Evolutionary conservation across 306 rosid genomes (phyloP).

Genomic region (Abrus precatorius): DNA sequence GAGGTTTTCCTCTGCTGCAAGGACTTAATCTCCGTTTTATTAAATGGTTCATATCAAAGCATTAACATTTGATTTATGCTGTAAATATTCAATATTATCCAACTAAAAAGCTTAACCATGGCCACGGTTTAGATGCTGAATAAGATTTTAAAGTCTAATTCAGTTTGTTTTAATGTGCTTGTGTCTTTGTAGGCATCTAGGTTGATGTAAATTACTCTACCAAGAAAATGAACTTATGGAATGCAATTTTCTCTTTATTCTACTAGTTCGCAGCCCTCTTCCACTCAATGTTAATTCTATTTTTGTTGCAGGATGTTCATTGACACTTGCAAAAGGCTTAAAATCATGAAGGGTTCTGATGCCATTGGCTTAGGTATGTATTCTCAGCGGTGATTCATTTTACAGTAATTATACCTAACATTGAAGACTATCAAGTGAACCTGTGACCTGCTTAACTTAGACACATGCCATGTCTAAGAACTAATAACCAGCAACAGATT

Average conservation of each 20-base stretch:
- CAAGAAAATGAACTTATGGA: conserved; percentile 5
- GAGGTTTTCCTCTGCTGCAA: neutral
- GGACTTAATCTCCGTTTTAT: neutral
- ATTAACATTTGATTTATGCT: neutral
- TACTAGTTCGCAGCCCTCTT: conserved; percentile 5
- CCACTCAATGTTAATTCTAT: conserved; percentile 32
- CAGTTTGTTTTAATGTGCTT: neutral
- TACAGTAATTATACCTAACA: neutral
- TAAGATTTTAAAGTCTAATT: neutral
- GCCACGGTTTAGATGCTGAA: neutral
- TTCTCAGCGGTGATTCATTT: conserved; percentile 26
- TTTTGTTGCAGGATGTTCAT: conserved; percentile 81
- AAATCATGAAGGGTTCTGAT: conserved; percentile 97
- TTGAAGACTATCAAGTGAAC: conserved; percentile 9
- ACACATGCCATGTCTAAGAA: neutral
- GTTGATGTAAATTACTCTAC: neutral
- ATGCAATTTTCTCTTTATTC: neutral
- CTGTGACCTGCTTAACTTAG: neutral
- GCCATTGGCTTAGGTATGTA: conserved; percentile 96
- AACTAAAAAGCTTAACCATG: neutral
- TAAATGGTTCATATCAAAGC: neutral
- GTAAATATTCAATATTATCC: neutral
- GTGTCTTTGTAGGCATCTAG: conserved; percentile 2
- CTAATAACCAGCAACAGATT: conserved; percentile 4
- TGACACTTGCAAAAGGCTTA: conserved; percentile 90